Conservation (phyloP, 257 asterid species). For the Scutellaria baicalensis region DNA sequence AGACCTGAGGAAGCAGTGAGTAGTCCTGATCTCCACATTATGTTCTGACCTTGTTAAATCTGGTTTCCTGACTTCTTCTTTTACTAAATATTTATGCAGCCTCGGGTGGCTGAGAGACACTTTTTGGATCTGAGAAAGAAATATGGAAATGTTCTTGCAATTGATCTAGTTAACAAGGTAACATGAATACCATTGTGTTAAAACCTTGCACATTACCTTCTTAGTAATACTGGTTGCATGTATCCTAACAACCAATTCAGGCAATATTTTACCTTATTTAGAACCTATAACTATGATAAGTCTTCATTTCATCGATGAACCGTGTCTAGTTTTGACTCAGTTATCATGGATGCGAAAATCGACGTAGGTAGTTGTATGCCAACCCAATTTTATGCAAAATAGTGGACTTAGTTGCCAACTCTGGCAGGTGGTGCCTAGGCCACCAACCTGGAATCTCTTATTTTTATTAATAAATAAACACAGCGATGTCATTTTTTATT, state of each 20-base stretch:
- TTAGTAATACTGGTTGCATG: not conserved
- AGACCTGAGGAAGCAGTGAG: slow-evolving; percentile 86
- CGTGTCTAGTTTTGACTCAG: not conserved
- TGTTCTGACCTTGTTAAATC: slow-evolving; percentile 8
- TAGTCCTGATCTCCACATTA: slow-evolving; percentile 22
- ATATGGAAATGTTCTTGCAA: slow-evolving; percentile 87
- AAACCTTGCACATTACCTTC: not conserved
- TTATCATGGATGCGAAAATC: too few species aligned
- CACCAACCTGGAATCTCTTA: too few species aligned
- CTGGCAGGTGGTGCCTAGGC: too few species aligned
- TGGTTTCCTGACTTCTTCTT: slow-evolving; percentile 14
- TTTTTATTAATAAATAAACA: too few species aligned
- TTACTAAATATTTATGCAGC: slow-evolving; percentile 38
- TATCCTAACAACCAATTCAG: not conserved
- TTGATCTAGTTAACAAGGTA: slow-evolving; percentile 86
- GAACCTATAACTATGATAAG: not conserved
- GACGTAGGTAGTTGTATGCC: too few species aligned
- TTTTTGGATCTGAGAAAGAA: slow-evolving; percentile 85
- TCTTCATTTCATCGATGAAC: not conserved
- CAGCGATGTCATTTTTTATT: too few species aligned
- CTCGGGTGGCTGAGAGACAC: slow-evolving; percentile 85
- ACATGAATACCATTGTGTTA: slow-evolving; percentile 8
- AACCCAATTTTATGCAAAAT: too few species aligned
- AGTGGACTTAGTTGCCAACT: too few species aligned
- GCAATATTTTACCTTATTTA: not conserved